Percentiles rank a stretch among this genome's conserved stretches.
phyloP scores from a whole-genome alignment of 2,329 filamentous ascomycete genomes.

The Paracoccidioides lutzii region DNA sequence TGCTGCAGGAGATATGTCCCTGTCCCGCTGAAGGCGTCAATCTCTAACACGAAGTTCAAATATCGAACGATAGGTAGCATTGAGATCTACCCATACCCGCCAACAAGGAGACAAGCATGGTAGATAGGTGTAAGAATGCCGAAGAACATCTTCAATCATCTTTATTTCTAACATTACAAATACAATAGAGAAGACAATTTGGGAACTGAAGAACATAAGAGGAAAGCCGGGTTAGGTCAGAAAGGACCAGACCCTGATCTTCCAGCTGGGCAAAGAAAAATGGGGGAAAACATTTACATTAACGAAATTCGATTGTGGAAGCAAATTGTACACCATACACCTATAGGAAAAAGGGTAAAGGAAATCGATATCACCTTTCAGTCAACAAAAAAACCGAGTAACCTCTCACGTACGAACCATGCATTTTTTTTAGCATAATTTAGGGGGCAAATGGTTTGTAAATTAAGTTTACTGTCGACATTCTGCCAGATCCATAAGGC shows the following conservation, averaged over 20 bases:
- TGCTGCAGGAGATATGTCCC: too few species aligned
- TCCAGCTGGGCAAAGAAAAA: not conserved
- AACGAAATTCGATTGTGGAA: not conserved
- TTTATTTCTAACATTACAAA: not conserved
- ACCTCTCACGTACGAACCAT: too few species aligned
- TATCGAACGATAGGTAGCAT: not conserved
- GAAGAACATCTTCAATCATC: too few species aligned
- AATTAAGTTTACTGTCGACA: too few species aligned
- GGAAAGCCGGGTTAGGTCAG: too few species aligned
- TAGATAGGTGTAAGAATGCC: not conserved
- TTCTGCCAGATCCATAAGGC: too few species aligned
- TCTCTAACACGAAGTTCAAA: too few species aligned
- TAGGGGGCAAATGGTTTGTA: too few species aligned
- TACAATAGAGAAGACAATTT: not conserved
- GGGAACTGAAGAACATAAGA: not conserved
- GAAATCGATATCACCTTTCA: not conserved
- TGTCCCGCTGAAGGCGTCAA: too few species aligned
- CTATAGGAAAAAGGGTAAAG: not conserved
- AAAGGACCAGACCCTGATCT: not conserved
- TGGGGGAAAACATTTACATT: not conserved
- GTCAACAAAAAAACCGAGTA: not conserved
- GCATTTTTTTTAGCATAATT: too few species aligned
- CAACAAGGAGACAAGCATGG: not conserved
- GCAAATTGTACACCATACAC: conserved; percentile 3
- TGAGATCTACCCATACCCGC: not conserved